phyloP scores from a whole-genome alignment of 306 rosid species.

The Trifolium subterraneum region DNA sequence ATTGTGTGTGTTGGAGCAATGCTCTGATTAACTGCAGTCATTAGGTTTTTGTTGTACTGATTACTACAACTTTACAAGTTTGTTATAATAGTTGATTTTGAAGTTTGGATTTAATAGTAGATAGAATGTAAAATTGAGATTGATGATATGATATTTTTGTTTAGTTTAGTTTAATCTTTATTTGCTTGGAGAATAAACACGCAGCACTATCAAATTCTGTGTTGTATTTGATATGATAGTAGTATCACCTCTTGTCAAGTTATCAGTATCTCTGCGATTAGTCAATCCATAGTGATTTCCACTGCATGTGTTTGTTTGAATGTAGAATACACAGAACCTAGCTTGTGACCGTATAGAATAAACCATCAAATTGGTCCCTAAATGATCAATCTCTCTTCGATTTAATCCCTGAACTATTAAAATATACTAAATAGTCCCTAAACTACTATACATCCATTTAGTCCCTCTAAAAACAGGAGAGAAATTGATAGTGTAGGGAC shows the following conservation, averaged over 20 bases:
- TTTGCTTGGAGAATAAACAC: neutral
- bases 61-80: constrained; percentile 7
- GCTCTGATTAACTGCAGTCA: constrained; percentile 28
- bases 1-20: constrained; percentile 41
- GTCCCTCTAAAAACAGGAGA: no score
- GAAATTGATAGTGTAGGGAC: no score
- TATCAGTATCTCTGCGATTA: neutral
- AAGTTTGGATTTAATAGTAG: constrained; percentile 32
- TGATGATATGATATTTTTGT: neutral
- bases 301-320: neutral
- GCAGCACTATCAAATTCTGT: neutral
- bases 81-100: neutral
- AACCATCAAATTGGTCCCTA: no score
- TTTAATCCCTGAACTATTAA: no score
- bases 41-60: constrained; percentile 38
- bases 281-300: constrained; percentile 22
- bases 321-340: constrained; percentile 4
- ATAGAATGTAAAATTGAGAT: constrained; percentile 35
- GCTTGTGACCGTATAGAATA: neutral
- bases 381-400: no score
- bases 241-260: neutral
- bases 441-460: no score
- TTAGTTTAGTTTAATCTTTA: neutral
- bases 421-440: no score
- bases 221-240: neutral